Evolutionary conservation across 2,329 filamentous ascomycete species (phyloP), one percentile per base, ranked within the genome.

Genomic region (Cercospora canescens): DNA sequence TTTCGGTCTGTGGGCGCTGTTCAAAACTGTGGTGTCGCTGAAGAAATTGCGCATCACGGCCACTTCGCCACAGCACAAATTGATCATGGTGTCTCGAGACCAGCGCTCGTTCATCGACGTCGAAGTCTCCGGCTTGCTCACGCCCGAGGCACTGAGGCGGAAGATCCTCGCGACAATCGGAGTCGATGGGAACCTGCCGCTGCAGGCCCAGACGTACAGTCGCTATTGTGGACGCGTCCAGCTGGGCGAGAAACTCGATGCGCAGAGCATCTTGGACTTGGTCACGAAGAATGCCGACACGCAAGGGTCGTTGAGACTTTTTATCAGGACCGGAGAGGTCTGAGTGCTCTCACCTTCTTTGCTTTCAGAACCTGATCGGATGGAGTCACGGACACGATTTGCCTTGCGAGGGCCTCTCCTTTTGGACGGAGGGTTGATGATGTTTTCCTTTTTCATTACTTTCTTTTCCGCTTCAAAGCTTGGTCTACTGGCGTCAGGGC

Each of bases 21-120:
- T 14, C 30, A 50, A 59, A 7, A 7, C 60, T 3, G 60, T 62
- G 0, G 6, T 54, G 4, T 37, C 50, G 5, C 45, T 66, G 24
- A 62, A 45, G 64, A 66, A 60, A 14, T 21, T 66, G 9, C 64
- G 60, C 37, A 57, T 57, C 26, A 30, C 48, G 3, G 50, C 57
- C 1, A 30, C 52, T 21, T 37, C 56, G 16, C 45, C 37, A 2
- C 3, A 30, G 18, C 32, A 34, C 18, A 62, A 41, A 12, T 21
- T 62, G n/a, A 55, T 55, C 52, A 55, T 55, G 52, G 52, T 55
- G 2, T 55, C 54, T 9, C 18, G 28, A 24, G 57, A 60, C 11
- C 21, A 60, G 24, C 12, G 50, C 6, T 30, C 50, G 1, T 60
- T 60, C 35, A 6, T 11, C 21, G 63, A 65, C 11, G 56, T 65